Evolutionary conservation across 805 yeast genomes (phyloP).

Genomic region (Ogataea chonburiensis): DNA sequence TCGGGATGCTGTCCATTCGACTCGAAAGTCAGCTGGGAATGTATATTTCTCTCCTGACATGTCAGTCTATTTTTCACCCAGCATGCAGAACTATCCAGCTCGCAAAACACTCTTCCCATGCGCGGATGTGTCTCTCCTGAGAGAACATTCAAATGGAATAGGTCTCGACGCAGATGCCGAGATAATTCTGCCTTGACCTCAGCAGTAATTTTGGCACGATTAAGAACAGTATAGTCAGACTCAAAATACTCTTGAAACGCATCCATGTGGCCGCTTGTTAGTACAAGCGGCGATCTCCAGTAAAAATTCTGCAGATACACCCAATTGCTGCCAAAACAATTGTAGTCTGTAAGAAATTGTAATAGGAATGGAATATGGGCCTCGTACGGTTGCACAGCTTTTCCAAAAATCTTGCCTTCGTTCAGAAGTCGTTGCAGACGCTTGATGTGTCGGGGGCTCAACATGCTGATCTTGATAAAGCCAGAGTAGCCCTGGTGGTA

Average conservation of each 20-base stretch:
- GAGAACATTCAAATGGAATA: conserved; percentile 30
- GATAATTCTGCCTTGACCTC: conserved; percentile 36
- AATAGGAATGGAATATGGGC: conserved; percentile 74
- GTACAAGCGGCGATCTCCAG: conserved; percentile 56
- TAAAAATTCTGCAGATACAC: conserved; percentile 44
- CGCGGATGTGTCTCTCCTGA: conserved; percentile 40
- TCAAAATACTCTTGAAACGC: conserved; percentile 23
- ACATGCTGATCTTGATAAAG: conserved; percentile 65
- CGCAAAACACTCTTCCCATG: conserved; percentile 63
- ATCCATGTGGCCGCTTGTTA: conserved; percentile 8
- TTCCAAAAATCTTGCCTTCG: conserved; percentile 42
- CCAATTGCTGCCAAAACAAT: conserved; percentile 85
- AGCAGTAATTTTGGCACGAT: conserved; percentile 29
- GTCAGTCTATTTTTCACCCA: conserved; percentile 55
- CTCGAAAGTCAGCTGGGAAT: conserved; percentile 36
- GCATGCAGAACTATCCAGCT: conserved; percentile 66
- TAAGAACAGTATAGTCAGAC: conserved; percentile 27
- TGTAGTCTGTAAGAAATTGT: conserved; percentile 82
- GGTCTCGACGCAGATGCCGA: conserved; percentile 14
- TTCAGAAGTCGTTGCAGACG: conserved; percentile 51
- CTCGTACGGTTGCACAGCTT: conserved; percentile 58
- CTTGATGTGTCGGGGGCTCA: conserved; percentile 58
- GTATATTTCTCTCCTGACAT: conserved; percentile 46
- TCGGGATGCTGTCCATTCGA: conserved; percentile 5
- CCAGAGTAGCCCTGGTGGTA: conserved; percentile 63